Evolutionary conservation across 140 eudicot species (phyloP), one percentile per base, ranked within the genome.

Genomic region (Stevia rebaudiana): DNA sequence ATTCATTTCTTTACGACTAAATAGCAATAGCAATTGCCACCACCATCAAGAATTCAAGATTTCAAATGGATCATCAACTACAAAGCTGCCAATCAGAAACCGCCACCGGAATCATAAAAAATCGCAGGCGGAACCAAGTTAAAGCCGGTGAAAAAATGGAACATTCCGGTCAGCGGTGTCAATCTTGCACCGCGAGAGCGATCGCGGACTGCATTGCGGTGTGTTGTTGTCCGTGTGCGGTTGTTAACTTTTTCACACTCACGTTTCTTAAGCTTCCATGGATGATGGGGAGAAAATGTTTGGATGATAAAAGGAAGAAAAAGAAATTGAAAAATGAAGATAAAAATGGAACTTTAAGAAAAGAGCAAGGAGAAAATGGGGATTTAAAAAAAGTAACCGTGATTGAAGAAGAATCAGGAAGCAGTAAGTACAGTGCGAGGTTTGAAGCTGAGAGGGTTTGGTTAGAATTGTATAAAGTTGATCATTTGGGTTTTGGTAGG

Each of bases 191-290:
- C 3, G 97, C 77, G 11, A 78, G 82, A 3, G 59, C 74, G 73
- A 76, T 90, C 31, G 97, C 97, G 2, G 97, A 90, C 55, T 86
- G 95, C 44, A 94, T 90, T n/a, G 97, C 97, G 3, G 65, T 90
- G 22, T 84, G 97, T 68, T 90, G 95, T 65, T 90, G 97, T 58
- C 97, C 97, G 0, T 83, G 95, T n/a, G 97, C 95, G 7, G 76
- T 90, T 36, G 85, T 87, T 43, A 84, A 78, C 75, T 54, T 87
- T 8, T 39, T 90, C 16, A 81, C 88, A 0, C 84, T 90, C 8
- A 76, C 97, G 10, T 80, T 86, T 18, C 36, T 90, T 5, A 90
- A 90, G 72, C 62, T 84, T 64, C 97, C 95, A 31, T 87, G 75
- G 71, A 79, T 78, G 83, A 68, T 87, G 71, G 94, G 88, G 21